Conservation (phyloP, 495 filamentous ascomycete species). For the Neurospora hispaniola region DNA sequence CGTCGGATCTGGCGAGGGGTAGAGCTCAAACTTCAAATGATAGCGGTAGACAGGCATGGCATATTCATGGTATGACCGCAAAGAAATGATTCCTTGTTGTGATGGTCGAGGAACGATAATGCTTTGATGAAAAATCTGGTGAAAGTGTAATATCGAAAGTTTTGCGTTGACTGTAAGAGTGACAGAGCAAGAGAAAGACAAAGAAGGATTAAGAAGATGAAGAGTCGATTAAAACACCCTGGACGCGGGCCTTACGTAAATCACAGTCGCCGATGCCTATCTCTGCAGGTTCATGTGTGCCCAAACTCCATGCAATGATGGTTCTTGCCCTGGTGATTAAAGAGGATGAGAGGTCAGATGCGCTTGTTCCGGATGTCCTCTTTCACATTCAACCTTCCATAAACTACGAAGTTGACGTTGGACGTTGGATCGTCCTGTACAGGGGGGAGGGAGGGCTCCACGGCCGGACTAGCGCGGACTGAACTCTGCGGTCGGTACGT, state of each 20-base stretch:
- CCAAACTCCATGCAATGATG: not conserved
- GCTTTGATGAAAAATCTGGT: not conserved
- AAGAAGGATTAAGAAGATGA: not conserved
- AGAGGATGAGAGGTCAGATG: not conserved
- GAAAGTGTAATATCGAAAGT: not conserved
- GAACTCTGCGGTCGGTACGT: not conserved
- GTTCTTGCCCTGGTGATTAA: not conserved
- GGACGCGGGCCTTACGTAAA: not conserved
- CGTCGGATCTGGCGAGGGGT: slow-evolving; percentile 38
- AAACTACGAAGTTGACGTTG: not conserved
- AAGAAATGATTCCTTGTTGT: not conserved
- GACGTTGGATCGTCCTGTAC: not conserved
- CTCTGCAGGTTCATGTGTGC: not conserved
- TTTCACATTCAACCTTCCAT: not conserved
- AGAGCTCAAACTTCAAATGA: slow-evolving; percentile 80
- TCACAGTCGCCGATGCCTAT: not conserved
- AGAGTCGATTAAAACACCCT: not conserved
- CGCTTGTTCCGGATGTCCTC: not conserved
- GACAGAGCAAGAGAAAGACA: not conserved
- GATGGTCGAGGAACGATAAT: not conserved
- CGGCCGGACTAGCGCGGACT: not conserved
- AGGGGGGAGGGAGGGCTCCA: not conserved
- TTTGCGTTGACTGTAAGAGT: not conserved
- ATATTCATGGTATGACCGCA: slow-evolving; percentile 2
- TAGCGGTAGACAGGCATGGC: slow-evolving; percentile 79